Evolutionary conservation across 257 asterid genomes (phyloP).

Genomic region (Ligustrum vulgare): DNA sequence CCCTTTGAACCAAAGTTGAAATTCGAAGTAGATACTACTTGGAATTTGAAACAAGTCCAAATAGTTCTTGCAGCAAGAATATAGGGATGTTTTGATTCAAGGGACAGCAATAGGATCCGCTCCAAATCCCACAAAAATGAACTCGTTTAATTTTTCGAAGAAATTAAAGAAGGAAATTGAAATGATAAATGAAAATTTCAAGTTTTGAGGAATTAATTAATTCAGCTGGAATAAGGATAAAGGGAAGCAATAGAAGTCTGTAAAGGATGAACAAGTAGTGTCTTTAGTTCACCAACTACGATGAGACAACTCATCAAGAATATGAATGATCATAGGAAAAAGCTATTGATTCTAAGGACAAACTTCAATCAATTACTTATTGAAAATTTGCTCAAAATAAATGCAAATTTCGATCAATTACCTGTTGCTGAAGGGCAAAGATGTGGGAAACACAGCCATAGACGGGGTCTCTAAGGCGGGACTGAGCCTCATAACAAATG

Average conservation of each 20-base stretch:
- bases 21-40: no score
- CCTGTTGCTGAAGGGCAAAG: conserved; percentile 93
- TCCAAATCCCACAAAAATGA: not conserved
- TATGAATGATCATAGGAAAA: conserved; percentile 21
- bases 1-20: no score
- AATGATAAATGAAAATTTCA: no score
- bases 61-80: no score
- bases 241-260: conserved; percentile 38
- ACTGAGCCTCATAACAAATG: conserved; percentile 85
- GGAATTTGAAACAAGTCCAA: no score
- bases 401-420: conserved; percentile 13
- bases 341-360: conserved; percentile 20
- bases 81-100: no score
- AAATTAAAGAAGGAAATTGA: not conserved
- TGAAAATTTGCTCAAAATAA: conserved; percentile 12
- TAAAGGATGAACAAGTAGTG: conserved; percentile 31
- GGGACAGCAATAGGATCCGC: not conserved
- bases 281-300: conserved; percentile 59
- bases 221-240: conserved; percentile 8
- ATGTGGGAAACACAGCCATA: conserved; percentile 90
- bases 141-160: not conserved
- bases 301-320: conserved; percentile 42
- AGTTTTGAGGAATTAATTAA: not conserved
- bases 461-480: conserved; percentile 88
- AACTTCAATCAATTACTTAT: conserved; percentile 48